Evolutionary conservation across 2,329 filamentous ascomycete species (phyloP).

Genomic region (Fusarium penzigii): DNA sequence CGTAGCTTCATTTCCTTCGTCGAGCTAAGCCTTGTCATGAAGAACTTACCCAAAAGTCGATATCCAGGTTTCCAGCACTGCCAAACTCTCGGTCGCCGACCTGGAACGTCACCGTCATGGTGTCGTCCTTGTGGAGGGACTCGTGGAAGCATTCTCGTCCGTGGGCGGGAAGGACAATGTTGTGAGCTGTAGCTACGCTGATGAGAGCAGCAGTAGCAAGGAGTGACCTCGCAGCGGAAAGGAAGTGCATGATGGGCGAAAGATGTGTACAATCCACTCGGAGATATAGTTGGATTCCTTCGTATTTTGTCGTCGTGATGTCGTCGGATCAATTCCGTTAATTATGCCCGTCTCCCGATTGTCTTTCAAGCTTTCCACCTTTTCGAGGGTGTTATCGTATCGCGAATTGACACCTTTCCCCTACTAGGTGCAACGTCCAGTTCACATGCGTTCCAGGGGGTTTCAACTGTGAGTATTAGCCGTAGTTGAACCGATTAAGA

Average conservation of each 20-base stretch:
- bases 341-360: too few relatives aligned
- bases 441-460: background rate
- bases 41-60: constrained; percentile 88
- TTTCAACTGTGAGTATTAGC: background rate
- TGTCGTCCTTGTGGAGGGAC: constrained; percentile 86
- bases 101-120: constrained; percentile 98
- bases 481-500: background rate
- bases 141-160: constrained; percentile 98
- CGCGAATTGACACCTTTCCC: constrained; percentile 35
- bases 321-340: too few relatives aligned
- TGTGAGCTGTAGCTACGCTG: constrained; percentile 73
- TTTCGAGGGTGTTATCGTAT: constrained; percentile 13
- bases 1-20: background rate
- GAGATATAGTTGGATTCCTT: too few relatives aligned
- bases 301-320: too few relatives aligned
- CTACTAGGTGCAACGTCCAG: constrained; percentile 1
- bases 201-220: constrained; percentile 48
- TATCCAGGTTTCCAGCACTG: constrained; percentile 88
- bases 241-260: constrained; percentile 29
- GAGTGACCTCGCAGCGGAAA: constrained; percentile 44
- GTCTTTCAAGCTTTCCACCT: constrained; percentile 7
- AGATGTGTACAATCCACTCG: background rate
- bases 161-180: constrained; percentile 92
- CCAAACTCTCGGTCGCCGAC: constrained; percentile 97
- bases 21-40: constrained; percentile 26